A percentile compares a stretch with the other conserved stretches of the same genome.
Evolutionary conservation across 805 yeast genomes (phyloP).

Genomic region (Maudiozyma saulgeensis): DNA sequence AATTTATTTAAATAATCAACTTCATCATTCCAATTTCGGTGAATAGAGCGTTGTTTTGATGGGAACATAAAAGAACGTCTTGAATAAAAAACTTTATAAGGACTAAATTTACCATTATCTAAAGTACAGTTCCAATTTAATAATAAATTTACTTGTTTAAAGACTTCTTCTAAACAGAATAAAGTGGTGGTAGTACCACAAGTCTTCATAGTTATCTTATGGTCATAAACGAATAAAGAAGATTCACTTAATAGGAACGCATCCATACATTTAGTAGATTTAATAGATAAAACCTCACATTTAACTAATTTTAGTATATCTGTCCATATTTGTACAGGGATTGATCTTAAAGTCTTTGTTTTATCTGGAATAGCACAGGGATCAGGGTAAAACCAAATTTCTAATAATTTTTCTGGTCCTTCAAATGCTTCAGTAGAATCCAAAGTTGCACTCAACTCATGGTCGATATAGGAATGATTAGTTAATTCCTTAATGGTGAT

Average conservation of each 20-base stretch:
- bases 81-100: constrained; percentile 75
- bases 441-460: constrained; percentile 62
- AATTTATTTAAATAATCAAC: constrained; percentile 55
- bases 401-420: constrained; percentile 92
- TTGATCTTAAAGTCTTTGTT: constrained; percentile 45
- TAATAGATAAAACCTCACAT: constrained; percentile 80
- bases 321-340: constrained; percentile 63
- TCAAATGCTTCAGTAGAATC: constrained; percentile 92
- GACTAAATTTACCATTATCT: constrained; percentile 22
- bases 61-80: constrained; percentile 93
- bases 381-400: constrained; percentile 72
- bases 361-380: constrained; percentile 21
- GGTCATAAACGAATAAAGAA: constrained; percentile 79
- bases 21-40: constrained; percentile 78
- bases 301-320: constrained; percentile 67
- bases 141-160: constrained; percentile 38
- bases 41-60: constrained; percentile 68
- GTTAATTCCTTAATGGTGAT: constrained; percentile 27
- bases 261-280: constrained; percentile 55
- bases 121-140: constrained; percentile 33
- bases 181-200: constrained; percentile 94
- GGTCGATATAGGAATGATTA: constrained; percentile 55
- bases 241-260: constrained; percentile 85
- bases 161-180: constrained; percentile 58
- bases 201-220: constrained; percentile 79